These are phyloP conservation scores for Colletotrichum theobromicola DNA, from an alignment of 2,329 filamentous ascomycete species.

Conservation along the genomic window DNA sequence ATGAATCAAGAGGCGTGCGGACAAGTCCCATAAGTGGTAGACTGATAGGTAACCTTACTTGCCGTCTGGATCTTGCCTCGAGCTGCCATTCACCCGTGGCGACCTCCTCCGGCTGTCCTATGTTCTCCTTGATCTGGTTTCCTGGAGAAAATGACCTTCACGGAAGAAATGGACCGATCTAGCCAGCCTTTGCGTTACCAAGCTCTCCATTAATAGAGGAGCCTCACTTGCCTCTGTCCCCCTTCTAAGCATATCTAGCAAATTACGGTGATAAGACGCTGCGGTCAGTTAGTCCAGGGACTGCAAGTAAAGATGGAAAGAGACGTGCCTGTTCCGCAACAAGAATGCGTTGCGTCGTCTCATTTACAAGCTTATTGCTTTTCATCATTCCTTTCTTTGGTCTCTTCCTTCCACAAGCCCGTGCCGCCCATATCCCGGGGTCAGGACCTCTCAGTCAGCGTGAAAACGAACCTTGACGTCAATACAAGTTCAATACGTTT, in stretches of 20 bases:
- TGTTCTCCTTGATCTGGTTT: not conserved
- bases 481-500: not conserved
- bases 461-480: not conserved
- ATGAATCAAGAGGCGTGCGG: not conserved
- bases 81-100: not conserved
- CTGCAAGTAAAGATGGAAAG: not conserved
- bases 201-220: not conserved
- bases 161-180: not conserved
- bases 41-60: not conserved
- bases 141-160: not conserved
- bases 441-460: not conserved
- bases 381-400: not conserved
- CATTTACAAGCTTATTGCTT: not conserved
- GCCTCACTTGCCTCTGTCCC: not conserved
- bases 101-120: not conserved
- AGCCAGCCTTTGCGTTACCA: not conserved
- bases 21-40: not conserved
- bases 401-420: not conserved
- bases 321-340: not conserved
- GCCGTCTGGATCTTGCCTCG: not conserved
- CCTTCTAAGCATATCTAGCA: too few relatives aligned
- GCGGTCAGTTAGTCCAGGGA: not conserved
- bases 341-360: not conserved
- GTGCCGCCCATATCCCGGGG: not conserved
- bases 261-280: too few relatives aligned